Evolutionary conservation across 306 rosid genomes (phyloP), one percentile per base, ranked within the genome.

Genomic region (Rosa lucieae): DNA sequence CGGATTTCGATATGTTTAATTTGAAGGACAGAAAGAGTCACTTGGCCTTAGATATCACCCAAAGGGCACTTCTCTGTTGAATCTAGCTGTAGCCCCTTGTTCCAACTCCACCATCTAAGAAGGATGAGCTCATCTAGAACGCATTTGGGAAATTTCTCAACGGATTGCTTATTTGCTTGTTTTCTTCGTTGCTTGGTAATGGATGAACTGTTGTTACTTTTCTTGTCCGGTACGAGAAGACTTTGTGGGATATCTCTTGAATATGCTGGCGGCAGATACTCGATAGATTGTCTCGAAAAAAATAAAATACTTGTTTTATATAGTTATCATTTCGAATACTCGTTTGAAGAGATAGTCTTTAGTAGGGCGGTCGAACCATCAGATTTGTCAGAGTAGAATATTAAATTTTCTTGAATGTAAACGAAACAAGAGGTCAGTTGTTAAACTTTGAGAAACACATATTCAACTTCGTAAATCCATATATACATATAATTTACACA

Each of bases 11-110:
- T 58, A 72, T 8, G 7, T 47, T 23, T 43, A 56, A 62, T 71
- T 76, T 13, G 59, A 78, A 79, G 29, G 55, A 70, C 26, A 69
- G 83, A 78, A 74, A 74, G 84, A 81, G 92, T 75, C 95, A 77
- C 20, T 76, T 87, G 89, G 55, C 91, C 83, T 40, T 83, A 73
- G 11, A 67, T 48, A 32, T 46, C 78, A 78, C 83, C 47, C 65
- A 89, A 90, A 74, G 85, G 90, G 61, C 93, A 70, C 40, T 32
- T 67, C 44, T 82, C 2, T 32, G 0, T 2, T 73, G 48, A 37
- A 14, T 55, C 52, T 68, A 29, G 23, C 67, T 56, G 29, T 52
- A 32, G 48, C 75, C 17, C 21, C 72, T 39, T 8, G 20, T 62
- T 74, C 74, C 83, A 72, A 75, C 62, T 78, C 81, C 79, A 74